phyloP scores from a whole-genome alignment of 768 basidiomycete species.

The Collybia nuda region DNA sequence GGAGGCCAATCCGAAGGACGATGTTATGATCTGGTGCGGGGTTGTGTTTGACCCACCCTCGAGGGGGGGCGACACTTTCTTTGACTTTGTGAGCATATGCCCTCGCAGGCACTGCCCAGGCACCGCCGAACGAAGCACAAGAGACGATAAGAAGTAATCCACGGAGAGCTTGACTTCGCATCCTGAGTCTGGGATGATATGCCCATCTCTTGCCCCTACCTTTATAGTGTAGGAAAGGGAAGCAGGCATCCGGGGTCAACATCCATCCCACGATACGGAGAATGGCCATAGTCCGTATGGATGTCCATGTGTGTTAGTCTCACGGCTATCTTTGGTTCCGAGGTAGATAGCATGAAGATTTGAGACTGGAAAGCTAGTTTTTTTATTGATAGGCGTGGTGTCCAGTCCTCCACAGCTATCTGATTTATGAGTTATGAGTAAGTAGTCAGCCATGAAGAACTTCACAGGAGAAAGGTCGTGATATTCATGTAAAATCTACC shows the following conservation, averaged over 20 bases:
- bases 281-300: too few relatives aligned
- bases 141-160: conserved; percentile 8
- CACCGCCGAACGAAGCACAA: conserved; percentile 4
- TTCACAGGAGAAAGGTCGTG: too few relatives aligned
- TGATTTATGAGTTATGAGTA: too few relatives aligned
- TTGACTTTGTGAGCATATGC: conserved; percentile 15
- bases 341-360: background rate
- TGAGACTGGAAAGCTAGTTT: background rate
- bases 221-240: background rate
- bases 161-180: conserved; percentile 9
- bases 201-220: background rate
- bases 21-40: conserved; percentile 48
- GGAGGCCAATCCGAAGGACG: conserved; percentile 56
- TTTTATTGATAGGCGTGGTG: background rate
- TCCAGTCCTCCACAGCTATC: background rate
- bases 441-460: too few relatives aligned
- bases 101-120: conserved; percentile 7
- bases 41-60: conserved; percentile 44
- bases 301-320: background rate
- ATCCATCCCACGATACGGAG: too few relatives aligned
- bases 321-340: background rate
- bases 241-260: background rate
- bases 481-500: too few relatives aligned
- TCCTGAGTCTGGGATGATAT: background rate
- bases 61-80: conserved; percentile 30